Percentiles rank a stretch among this genome's conserved stretches.
phyloP scores from a whole-genome alignment of 805 yeast species.

The Kazachstania psychrophila region DNA sequence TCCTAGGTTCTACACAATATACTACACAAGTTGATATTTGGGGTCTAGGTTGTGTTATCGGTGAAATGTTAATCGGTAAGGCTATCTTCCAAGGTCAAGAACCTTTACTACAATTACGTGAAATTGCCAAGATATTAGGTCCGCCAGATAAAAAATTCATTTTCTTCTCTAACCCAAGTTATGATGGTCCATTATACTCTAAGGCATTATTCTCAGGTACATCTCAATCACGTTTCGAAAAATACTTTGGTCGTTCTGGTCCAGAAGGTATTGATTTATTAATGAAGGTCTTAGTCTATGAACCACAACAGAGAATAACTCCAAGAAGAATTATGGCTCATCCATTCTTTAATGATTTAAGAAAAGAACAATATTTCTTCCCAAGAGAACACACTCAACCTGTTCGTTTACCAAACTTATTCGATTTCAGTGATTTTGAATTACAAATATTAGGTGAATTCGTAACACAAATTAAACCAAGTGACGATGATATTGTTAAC shows the following conservation, averaged over 20 bases:
- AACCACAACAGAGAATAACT: slow-evolving; percentile 73
- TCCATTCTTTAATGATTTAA: slow-evolving; percentile 80
- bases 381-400: slow-evolving; percentile 46
- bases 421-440: slow-evolving; percentile 68
- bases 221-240: slow-evolving; percentile 48
- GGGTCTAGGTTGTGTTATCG: slow-evolving; percentile 96
- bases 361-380: slow-evolving; percentile 43
- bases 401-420: slow-evolving; percentile 39
- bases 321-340: slow-evolving; percentile 81
- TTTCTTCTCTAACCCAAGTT: slow-evolving; percentile 64
- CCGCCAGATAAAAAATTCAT: slow-evolving; percentile 72
- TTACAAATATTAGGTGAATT: slow-evolving; percentile 34
- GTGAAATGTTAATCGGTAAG: slow-evolving; percentile 85
- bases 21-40: slow-evolving; percentile 91
- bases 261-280: slow-evolving; percentile 80
- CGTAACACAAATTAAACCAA: slow-evolving; percentile 15
- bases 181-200: slow-evolving; percentile 65
- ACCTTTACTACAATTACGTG: slow-evolving; percentile 80
- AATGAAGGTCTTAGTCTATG: slow-evolving; percentile 75
- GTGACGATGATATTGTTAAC: too few relatives aligned
- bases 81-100: slow-evolving; percentile 94
- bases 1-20: slow-evolving; percentile 81
- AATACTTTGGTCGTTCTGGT: slow-evolving; percentile 68
- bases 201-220: slow-evolving; percentile 52
- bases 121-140: slow-evolving; percentile 82